Conservation (phyloP, 164 flowering plant species). For the Macadamia integrifolia region DNA sequence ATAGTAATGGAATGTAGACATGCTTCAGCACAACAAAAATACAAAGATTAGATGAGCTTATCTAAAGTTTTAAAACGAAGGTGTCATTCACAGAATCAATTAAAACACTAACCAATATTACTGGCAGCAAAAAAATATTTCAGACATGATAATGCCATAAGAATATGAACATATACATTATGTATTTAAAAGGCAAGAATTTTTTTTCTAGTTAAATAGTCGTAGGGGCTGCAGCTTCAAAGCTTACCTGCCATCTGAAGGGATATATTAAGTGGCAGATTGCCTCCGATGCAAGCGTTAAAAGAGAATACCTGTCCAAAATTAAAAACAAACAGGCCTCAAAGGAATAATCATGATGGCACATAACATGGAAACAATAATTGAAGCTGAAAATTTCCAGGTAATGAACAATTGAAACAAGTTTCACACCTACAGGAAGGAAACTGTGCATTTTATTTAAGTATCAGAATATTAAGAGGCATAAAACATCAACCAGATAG, state of each 20-base stretch:
- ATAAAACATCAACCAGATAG: no score
- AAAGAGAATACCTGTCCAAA: constrained; percentile 74
- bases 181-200: background rate
- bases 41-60: constrained; percentile 31
- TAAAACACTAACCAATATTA: no score
- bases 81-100: no score
- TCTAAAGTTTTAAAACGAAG: background rate
- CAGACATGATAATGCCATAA: constrained; percentile 6
- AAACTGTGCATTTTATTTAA: no score
- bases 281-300: constrained; percentile 95
- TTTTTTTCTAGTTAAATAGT: background rate
- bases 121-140: background rate
- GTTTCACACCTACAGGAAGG: background rate
- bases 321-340: constrained; percentile 5
- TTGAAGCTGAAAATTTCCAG: background rate
- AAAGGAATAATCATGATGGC: background rate
- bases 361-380: constrained; percentile 1
- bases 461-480: no score
- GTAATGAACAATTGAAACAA: no score
- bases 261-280: constrained; percentile 95
- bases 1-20: constrained; percentile 98
- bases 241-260: constrained; percentile 91
- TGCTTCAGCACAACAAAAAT: constrained; percentile 80
- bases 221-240: background rate
- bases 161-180: background rate